phyloP scores from a whole-genome alignment of 1,139 yeast genomes.

The Diutina mesorugosa region DNA sequence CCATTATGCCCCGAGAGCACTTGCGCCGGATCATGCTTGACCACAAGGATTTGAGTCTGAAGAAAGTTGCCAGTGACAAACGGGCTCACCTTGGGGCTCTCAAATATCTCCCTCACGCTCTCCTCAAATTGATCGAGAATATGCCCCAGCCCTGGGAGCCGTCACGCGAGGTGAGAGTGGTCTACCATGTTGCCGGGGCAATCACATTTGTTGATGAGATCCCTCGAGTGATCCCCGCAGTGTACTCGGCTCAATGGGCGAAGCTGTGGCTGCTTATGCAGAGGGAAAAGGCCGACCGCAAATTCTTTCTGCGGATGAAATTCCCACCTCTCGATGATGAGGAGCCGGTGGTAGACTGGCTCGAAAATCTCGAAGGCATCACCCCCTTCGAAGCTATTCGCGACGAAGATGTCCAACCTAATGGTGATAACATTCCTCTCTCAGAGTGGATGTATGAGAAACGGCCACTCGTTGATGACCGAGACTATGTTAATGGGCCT shows the following conservation, averaged over 20 bases:
- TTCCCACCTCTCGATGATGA: slow-evolving; percentile 98
- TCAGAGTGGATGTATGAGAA: slow-evolving; percentile 69
- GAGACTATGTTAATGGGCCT: slow-evolving; percentile 49
- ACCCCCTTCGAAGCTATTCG: slow-evolving; percentile 63
- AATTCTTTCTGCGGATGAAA: slow-evolving; percentile 81
- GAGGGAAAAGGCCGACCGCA: slow-evolving; percentile 80
- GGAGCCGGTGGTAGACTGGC: slow-evolving; percentile 81
- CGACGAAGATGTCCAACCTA: slow-evolving; percentile 42
- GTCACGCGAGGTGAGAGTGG: slow-evolving; percentile 69
- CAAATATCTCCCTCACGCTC: slow-evolving; percentile 93
- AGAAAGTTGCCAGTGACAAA: slow-evolving; percentile 76
- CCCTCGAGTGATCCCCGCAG: slow-evolving; percentile 87
- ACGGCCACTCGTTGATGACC: slow-evolving; percentile 55
- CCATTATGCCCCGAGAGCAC: slow-evolving; percentile 93
- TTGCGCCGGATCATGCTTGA: slow-evolving; percentile 71
- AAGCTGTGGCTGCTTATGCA: slow-evolving; percentile 89
- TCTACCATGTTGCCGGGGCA: slow-evolving; percentile 89
- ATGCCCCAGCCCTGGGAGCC: slow-evolving; percentile 99
- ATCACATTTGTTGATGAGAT: slow-evolving; percentile 88
- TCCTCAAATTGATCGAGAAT: slow-evolving; percentile 76
- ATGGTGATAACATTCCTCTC: slow-evolving; percentile 33
- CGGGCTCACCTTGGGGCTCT: slow-evolving; percentile 82
- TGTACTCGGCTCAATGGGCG: slow-evolving; percentile 93
- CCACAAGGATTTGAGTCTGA: slow-evolving; percentile 78
- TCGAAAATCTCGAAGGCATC: slow-evolving; percentile 61